Conservation (phyloP, 805 yeast species). For the Pichia phayaonensis region DNA sequence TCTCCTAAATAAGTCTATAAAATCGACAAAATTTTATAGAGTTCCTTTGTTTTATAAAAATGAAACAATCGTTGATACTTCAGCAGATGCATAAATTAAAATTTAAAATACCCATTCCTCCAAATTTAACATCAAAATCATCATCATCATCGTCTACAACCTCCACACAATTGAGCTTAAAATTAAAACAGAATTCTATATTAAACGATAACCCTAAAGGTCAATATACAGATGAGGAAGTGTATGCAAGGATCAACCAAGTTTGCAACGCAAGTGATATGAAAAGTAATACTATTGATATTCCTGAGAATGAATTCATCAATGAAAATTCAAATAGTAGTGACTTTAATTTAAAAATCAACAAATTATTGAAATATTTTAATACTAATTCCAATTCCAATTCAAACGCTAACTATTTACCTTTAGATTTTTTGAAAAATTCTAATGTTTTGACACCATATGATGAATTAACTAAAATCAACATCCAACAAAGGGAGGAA, state of each 20-base stretch:
- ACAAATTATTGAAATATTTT: slow-evolving; percentile 1
- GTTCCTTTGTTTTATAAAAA: too few species aligned
- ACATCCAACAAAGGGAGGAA: neutral
- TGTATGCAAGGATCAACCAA: neutral
- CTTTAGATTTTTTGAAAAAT: neutral
- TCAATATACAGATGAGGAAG: neutral
- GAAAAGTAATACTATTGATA: neutral
- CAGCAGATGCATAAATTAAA: neutral
- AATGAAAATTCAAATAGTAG: neutral
- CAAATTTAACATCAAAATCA: neutral
- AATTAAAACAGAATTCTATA: neutral
- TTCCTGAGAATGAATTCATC: neutral
- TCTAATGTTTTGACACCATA: slow-evolving; percentile 7
- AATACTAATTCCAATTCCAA: neutral
- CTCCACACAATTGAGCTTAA: neutral
- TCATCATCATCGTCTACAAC: too few species aligned
- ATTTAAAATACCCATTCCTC: neutral
- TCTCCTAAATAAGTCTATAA: too few species aligned
- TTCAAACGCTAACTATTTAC: neutral
- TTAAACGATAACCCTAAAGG: neutral
- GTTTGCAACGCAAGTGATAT: neutral
- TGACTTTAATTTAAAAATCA: neutral
- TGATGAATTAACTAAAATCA: slow-evolving; percentile 5
- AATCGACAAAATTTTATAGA: too few species aligned
- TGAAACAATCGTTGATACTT: neutral